Base-by-base conservation (phyloP, 495 filamentous ascomycete species). In the Penicillium cinerascens region DNA sequence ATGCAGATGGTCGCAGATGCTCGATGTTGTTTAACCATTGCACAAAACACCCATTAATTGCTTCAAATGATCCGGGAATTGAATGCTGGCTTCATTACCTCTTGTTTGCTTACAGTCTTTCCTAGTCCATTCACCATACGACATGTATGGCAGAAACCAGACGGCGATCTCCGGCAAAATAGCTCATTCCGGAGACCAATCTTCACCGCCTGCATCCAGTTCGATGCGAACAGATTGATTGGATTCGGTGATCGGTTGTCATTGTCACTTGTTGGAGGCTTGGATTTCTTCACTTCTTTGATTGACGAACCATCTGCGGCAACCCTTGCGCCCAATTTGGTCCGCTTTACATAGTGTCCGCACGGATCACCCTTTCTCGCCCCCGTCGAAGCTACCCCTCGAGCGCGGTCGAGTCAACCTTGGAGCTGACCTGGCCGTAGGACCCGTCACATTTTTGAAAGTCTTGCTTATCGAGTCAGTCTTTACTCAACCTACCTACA, bases 361-460 rank as follows among this genome's bases (percentile, higher is more conserved):
- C 63, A 65, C 63, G 54, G 56, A 58, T 57, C 62, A 43, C 51
- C 56, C 11, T 42, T 56, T 23, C 29, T 45, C 27, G 40, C 52
- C 60, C 49, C 50, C 44, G 54, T 48, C 25, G 16, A 59, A 65
- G 59, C 61, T 65, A 57, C 62, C 63, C 59, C 59, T 65, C 62
- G 45, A 48, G 39, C 44, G 35, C 44, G 20, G 20, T 47, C 47
- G 38, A 42, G 16, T 27, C 44, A 27, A 26, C 18, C 16, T 26
- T 20, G 18, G 9, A 29, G 18, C 4, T 39, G 2, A 33, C 9
- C 29, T 33, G 22, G 22, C 22, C 2, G 6, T 2, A 6, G 22
- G 22, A 23, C 22, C 22, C 6, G 29, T 33, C 29, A 13, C 29
- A 33, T 3, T 33, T 33, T 33, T 33, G 8, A 33, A 10, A 10